A percentile compares a stretch with the other conserved stretches of the same genome.
These are phyloP conservation scores for Asclepias syriaca DNA, from an alignment of 257 asterid species.

Conservation along the genomic window DNA sequence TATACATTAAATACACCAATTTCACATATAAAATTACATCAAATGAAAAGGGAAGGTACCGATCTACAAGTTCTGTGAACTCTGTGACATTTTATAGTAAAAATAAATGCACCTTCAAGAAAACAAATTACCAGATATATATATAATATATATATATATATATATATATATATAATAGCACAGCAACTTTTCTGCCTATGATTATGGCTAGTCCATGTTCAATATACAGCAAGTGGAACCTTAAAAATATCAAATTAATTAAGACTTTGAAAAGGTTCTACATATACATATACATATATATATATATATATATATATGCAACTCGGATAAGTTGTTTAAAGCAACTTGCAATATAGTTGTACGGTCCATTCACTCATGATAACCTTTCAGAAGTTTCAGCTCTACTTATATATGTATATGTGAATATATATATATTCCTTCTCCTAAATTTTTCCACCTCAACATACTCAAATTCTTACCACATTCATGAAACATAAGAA, in stretches of 20 bases:
- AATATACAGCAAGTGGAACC: background rate
- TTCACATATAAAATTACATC: no score
- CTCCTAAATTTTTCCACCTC: background rate
- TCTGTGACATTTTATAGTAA: no score
- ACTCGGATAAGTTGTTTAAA: background rate
- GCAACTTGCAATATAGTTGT: conserved; percentile 6
- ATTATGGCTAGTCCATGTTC: background rate
- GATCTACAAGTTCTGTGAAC: no score
- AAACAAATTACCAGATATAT: no score
- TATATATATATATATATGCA: background rate
- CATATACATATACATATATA: background rate
- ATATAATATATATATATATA: no score
- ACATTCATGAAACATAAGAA: background rate
- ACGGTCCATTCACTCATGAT: conserved; percentile 9
- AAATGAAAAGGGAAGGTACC: no score
- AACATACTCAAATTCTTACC: background rate
- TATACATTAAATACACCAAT: no score
- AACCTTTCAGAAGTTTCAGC: conserved; percentile 11
- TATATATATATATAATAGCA: no score
- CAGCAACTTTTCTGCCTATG: conserved; percentile 4
- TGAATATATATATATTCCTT: background rate
- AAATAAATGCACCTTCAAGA: no score
- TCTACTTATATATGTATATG: conserved; percentile 7
- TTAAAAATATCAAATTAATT: background rate
- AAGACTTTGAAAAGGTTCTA: background rate